Base-by-base conservation (phyloP, 2,329 filamentous ascomycete species). In the Nannizzia gypsea region DNA sequence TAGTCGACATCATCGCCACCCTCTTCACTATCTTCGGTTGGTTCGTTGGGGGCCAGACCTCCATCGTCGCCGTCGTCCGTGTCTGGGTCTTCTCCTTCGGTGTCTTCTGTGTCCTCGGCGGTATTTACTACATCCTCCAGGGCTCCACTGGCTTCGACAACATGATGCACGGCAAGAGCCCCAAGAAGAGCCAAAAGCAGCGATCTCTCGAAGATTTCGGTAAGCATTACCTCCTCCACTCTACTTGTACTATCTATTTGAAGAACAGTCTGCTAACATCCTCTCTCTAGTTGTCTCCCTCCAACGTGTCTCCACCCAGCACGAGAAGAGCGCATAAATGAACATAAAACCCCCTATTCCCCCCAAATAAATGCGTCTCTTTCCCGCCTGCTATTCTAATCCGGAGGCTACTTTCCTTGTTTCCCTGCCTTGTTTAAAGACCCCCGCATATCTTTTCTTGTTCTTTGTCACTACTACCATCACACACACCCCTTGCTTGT, bases 51-150 rank as follows among this genome's bases (percentile, higher is more conserved):
- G 79, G 82, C 56, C 75, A 83, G 64, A 92, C 88, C 63, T 87
- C 83, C 68, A 90, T 92, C 64, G 87, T 95, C 64, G 85, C 89
- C 55, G 87, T 95, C 59, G 85, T 95, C 70, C 88, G 89, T 81
- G 82, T 95, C 72, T 95, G 89, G 88, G 84, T 93, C 69, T 93
- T 91, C 80, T 91, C 89, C 15, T 89, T 95, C 72, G 90, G 90
- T 72, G 81, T 95, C 70, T 93, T 95, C 80, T 90, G 86, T 72
- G 81, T 90, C 70, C 84, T 92, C 82, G 88, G 85, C 69, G 84
- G 83, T 72, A 75, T 86, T 17, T 89, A 89, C 77, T 91, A 90
- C 78, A 81, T 93, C 69, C 83, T 95, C 70, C 86, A 92, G 74
- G 87, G 87, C 73, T 90, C 85, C 69, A 76, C 82, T 63, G 86